Conservation (phyloP, 192 early-diverging fungal species). For the Paraglomus brasilianum region DNA sequence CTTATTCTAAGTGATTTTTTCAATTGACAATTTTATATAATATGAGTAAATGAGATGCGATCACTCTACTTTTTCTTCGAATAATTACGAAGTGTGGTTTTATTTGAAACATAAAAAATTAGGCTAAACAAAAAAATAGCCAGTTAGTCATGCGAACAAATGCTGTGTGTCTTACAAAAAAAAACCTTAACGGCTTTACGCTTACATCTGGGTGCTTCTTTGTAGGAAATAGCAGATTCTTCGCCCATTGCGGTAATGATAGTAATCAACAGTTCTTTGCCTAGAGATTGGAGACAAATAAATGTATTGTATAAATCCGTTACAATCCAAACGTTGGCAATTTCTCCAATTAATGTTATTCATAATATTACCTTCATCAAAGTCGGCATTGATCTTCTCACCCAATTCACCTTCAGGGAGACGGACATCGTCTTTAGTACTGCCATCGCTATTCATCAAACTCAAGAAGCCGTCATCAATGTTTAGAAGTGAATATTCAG, state of each 20-base stretch:
- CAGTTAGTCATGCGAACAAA: too few species aligned
- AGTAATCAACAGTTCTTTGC: conserved; percentile 83
- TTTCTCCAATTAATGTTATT: not conserved
- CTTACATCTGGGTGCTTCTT: conserved; percentile 63
- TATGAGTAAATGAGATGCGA: too few species aligned
- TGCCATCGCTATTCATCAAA: conserved; percentile 75
- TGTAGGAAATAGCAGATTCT: conserved; percentile 80
- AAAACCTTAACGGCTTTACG: not conserved
- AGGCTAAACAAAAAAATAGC: too few species aligned
- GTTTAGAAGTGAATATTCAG: conserved; percentile 82
- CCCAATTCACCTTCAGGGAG: conserved; percentile 83
- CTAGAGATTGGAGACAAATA: conserved; percentile 29
- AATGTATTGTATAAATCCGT: not conserved
- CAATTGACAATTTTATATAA: too few species aligned
- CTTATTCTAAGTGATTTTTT: too few species aligned
- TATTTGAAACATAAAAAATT: too few species aligned
- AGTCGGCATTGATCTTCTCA: conserved; percentile 67
- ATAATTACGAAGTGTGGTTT: too few species aligned
- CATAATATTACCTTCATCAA: conserved; percentile 57
- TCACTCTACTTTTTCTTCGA: too few species aligned
- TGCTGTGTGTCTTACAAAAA: too few species aligned
- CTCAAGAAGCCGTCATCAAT: conserved; percentile 89
- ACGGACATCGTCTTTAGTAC: conserved; percentile 96
- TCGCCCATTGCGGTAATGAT: conserved; percentile 90
- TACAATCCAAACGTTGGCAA: not conserved